Evolutionary conservation across 2,329 filamentous ascomycete species (phyloP).

Genomic region (Teratosphaeria nubilosa): DNA sequence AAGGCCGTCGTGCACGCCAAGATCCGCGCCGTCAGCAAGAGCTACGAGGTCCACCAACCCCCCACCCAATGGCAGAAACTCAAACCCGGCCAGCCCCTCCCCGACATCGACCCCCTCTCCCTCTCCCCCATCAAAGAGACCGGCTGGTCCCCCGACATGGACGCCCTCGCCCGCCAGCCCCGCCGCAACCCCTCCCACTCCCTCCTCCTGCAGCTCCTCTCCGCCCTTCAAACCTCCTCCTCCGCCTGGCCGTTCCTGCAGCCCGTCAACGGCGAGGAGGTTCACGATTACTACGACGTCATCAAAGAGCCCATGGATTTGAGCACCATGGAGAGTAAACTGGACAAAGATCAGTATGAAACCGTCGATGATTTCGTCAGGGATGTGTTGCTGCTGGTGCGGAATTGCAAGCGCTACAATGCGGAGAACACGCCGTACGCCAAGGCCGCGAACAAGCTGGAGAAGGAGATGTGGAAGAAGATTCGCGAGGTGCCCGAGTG

Average conservation of each 20-base stretch:
- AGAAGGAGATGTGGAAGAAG: constrained; percentile 90
- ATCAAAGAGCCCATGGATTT: constrained; percentile 98
- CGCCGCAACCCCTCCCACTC: constrained; percentile 96
- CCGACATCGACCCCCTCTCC: constrained; percentile 70
- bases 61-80: constrained; percentile 72
- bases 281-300: constrained; percentile 97
- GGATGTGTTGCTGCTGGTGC: constrained; percentile 81
- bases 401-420: constrained; percentile 94
- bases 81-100: constrained; percentile 40
- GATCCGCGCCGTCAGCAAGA: constrained; percentile 82
- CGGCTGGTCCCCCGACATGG: constrained; percentile 96
- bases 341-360: constrained; percentile 85
- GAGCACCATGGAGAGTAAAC: constrained; percentile 87
- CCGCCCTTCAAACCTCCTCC: constrained; percentile 88
- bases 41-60: constrained; percentile 75
- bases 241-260: constrained; percentile 90
- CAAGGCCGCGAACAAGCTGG: constrained; percentile 87
- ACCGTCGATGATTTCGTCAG: constrained; percentile 86
- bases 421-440: constrained; percentile 91
- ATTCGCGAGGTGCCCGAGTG: constrained; percentile 89
- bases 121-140: constrained; percentile 82
- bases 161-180: constrained; percentile 86
- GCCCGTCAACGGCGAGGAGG: constrained; percentile 89
- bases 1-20: constrained; percentile 93
- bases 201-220: constrained; percentile 81